Evolutionary conservation across 2,329 filamentous ascomycete genomes (phyloP).

Genomic region (Nannizziopsis barbatae): DNA sequence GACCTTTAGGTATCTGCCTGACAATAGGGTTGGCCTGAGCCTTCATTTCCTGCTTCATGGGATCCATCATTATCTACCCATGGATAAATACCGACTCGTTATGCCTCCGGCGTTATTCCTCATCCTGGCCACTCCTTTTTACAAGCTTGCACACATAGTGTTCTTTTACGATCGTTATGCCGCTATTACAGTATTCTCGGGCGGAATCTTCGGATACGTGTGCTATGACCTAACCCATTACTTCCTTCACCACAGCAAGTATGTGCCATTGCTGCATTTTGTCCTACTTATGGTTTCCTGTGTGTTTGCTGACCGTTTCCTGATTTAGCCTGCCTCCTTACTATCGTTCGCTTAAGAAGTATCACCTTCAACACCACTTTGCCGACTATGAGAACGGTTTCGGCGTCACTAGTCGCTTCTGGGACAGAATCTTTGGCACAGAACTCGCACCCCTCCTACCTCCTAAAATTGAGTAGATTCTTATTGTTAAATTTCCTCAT

Average conservation of each 20-base stretch:
- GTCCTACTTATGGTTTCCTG: not conserved
- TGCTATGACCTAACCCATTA: constrained; percentile 98
- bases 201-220: constrained; percentile 88
- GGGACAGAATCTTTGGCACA: constrained; percentile 87
- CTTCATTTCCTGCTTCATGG: constrained; percentile 89
- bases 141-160: constrained; percentile 71
- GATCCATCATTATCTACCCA: constrained; percentile 96
- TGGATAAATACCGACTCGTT: constrained; percentile 93
- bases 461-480: constrained; percentile 28
- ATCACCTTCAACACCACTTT: constrained; percentile 94
- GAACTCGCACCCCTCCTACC: constrained; percentile 47
- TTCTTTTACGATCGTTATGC: constrained; percentile 80
- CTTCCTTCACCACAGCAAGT: constrained; percentile 92
- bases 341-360: constrained; percentile 91
- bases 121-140: constrained; percentile 76
- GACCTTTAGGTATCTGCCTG: constrained; percentile 61
- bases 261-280: constrained; percentile 25
- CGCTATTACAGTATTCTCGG: constrained; percentile 67
- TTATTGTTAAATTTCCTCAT: too few species aligned
- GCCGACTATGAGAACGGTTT: constrained; percentile 97
- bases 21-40: constrained; percentile 79
- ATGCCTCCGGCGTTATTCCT: constrained; percentile 91
- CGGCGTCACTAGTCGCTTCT: constrained; percentile 91
- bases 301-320: not conserved
- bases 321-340: constrained; percentile 59